Evolutionary conservation across 768 basidiomycete genomes (phyloP).

Genomic region (Boletus eberwhitei): DNA sequence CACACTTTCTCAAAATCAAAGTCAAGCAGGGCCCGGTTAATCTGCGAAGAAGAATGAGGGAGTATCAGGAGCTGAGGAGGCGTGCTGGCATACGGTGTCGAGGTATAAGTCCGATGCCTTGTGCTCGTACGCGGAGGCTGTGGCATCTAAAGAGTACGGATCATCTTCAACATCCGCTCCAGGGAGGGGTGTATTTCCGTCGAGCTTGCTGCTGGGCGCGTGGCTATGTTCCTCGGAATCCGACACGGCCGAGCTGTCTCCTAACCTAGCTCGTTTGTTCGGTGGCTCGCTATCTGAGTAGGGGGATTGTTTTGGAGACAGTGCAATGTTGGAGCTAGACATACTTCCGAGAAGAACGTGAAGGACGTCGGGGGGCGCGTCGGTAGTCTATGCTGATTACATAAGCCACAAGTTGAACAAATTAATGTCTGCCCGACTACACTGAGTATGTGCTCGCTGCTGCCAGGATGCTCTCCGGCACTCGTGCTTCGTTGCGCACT

Average conservation of each 20-base stretch:
- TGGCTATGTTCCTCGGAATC: slow-evolving; percentile 29
- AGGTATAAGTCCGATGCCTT: slow-evolving; percentile 85
- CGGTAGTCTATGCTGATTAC: slow-evolving; percentile 8
- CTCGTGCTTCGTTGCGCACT: slow-evolving; percentile 25
- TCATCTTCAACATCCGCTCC: slow-evolving; percentile 24
- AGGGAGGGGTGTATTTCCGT: slow-evolving; percentile 30
- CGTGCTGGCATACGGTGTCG: slow-evolving; percentile 69
- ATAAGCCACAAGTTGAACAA: slow-evolving; percentile 13
- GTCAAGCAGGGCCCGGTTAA: slow-evolving; percentile 86
- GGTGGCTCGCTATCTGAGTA: slow-evolving; percentile 25
- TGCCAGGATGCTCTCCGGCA: slow-evolving; percentile 24
- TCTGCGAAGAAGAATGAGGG: slow-evolving; percentile 46
- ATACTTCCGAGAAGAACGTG: slow-evolving; percentile 9
- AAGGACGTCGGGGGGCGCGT: neutral
- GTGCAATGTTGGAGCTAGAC: slow-evolving; percentile 10
- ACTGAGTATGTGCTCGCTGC: neutral
- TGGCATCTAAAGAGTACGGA: slow-evolving; percentile 26
- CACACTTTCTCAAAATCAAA: slow-evolving; percentile 99
- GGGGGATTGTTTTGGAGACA: slow-evolving; percentile 4
- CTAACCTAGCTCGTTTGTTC: slow-evolving; percentile 28
- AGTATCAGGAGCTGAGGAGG: slow-evolving; percentile 8
- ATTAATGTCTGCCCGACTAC: neutral
- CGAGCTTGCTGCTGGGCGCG: slow-evolving; percentile 15
- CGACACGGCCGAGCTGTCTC: slow-evolving; percentile 4
- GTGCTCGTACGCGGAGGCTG: slow-evolving; percentile 24